A percentile compares a stretch with the other conserved stretches of the same genome.
Evolutionary conservation across 2,329 filamentous ascomycete genomes (phyloP).

Genomic region (Blastomyces gilchristii): DNA sequence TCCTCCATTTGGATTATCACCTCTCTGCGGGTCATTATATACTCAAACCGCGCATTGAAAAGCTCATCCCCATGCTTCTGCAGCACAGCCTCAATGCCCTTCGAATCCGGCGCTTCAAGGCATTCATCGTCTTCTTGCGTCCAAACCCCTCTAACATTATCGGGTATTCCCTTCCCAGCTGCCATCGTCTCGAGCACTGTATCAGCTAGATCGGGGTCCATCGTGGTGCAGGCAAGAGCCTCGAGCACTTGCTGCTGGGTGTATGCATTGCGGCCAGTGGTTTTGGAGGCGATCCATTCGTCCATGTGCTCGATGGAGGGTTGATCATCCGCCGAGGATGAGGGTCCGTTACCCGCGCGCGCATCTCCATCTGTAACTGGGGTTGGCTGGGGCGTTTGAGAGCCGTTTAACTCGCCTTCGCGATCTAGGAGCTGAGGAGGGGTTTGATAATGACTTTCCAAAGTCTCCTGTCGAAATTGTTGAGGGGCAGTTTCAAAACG

Average conservation of each 20-base stretch:
- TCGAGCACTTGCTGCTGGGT: constrained; percentile 25
- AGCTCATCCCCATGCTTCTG: constrained; percentile 37
- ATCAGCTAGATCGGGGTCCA: constrained; percentile 32
- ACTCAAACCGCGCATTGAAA: constrained; percentile 30
- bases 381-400: constrained; percentile 23
- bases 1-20: constrained; percentile 12
- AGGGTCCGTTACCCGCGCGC: not conserved
- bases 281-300: constrained; percentile 31
- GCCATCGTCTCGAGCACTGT: constrained; percentile 25
- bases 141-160: constrained; percentile 38
- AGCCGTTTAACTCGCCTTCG: constrained; percentile 18
- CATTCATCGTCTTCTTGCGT: constrained; percentile 36
- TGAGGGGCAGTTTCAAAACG: constrained; percentile 19
- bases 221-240: constrained; percentile 32
- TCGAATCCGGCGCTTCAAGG: constrained; percentile 26
- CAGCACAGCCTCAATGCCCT: constrained; percentile 27
- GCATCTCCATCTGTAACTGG: not conserved
- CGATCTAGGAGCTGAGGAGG: constrained; percentile 13
- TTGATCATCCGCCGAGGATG: not conserved
- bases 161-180: constrained; percentile 29
- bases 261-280: constrained; percentile 22
- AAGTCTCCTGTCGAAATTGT: constrained; percentile 11
- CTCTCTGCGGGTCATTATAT: constrained; percentile 24
- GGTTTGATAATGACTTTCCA: constrained; percentile 12
- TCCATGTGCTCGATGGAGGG: constrained; percentile 20